phyloP scores from a whole-genome alignment of 257 asterid species.

The Capsicum rhomboideum region DNA sequence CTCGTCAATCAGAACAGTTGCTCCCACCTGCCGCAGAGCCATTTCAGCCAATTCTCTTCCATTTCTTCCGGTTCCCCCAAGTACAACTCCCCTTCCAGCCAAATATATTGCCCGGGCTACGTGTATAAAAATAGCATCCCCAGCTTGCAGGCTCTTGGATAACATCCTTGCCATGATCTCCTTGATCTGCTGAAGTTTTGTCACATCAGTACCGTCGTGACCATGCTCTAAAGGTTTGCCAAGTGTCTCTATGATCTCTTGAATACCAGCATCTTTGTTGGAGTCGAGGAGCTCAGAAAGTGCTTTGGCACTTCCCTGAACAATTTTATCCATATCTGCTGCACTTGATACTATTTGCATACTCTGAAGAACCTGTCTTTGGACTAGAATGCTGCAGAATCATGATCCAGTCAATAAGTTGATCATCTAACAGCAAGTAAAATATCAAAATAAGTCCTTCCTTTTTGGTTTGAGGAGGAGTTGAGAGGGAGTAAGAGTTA shows the following conservation, averaged over 20 bases:
- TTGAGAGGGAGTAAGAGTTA: conserved; percentile 4
- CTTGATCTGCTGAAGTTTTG: conserved; percentile 37
- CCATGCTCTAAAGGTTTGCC: conserved; percentile 13
- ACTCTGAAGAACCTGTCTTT: conserved; percentile 61
- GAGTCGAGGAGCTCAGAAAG: conserved; percentile 57
- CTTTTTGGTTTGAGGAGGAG: no score
- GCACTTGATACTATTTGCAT: conserved; percentile 41
- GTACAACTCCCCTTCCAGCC: conserved; percentile 57
- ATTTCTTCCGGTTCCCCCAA: conserved; percentile 43
- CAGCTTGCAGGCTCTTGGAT: conserved; percentile 74
- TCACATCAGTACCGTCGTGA: conserved; percentile 8
- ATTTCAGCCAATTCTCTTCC: conserved; percentile 58
- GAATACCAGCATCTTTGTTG: conserved; percentile 53
- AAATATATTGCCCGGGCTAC: conserved; percentile 55
- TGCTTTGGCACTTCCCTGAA: conserved; percentile 29
- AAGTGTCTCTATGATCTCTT: conserved; percentile 47
- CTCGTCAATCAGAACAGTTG: conserved; percentile 35
- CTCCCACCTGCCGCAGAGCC: conserved; percentile 76
- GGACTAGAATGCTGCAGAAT: conserved; percentile 50
- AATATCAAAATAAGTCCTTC: not conserved
- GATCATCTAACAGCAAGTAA: not conserved
- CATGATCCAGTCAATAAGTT: not conserved
- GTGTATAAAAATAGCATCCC: conserved; percentile 48
- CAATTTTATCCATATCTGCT: conserved; percentile 45
- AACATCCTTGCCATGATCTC: conserved; percentile 76